Base-by-base conservation (phyloP, 1,284 basidiomycete species). In the Bjerkandera adusta region DNA sequence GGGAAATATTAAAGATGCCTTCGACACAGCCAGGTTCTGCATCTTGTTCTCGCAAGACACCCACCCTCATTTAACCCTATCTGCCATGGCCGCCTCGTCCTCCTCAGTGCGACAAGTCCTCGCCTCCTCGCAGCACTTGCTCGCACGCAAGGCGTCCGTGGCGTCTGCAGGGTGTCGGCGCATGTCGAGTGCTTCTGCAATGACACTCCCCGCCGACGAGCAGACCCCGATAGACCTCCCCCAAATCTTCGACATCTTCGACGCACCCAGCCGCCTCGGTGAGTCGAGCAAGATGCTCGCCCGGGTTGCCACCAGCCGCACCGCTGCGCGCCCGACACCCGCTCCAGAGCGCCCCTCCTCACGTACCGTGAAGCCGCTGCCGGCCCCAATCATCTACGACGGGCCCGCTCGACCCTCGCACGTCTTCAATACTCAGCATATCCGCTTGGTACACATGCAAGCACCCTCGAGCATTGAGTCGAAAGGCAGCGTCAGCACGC, bases 161-260 rank as follows among this genome's bases (percentile, higher is more conserved):
- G 26, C 27, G 8, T 20, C 36, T 13, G 18, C 38, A 8, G 35
- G 36, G 37, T 47, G 43, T 33, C 43, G 47, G 12, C 30, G 37
- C 11, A 47, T 47, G 41, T 34, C 35, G 16, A 46, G 44, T 11
- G 33, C 50, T 11, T 43, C 53, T 10, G 38, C 50, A 6, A 25
- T 37, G 30, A 36, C 34, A 18, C 36, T 38, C 5, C 29, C 36
- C 12, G 29, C 43, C 34, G 48, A 49, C 12, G 50, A 49, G 10
- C 44, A 37, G 13, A 34, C 56, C 6, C n/a, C 42, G 10, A 45
- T 56, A 26, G 49, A 55, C 51, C 36, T 60, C 35, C 41, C 29
- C 18, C 48, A 53, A 15, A 61, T 63, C 45, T 49, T 58, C 48
- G 60, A 63, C 53, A 63, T 64, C 49, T 64, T 64, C 53, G 62